These are phyloP conservation scores for Coemansia sp. DNA, from an alignment of 192 early-diverging fungal genomes.

Conservation along the genomic window DNA sequence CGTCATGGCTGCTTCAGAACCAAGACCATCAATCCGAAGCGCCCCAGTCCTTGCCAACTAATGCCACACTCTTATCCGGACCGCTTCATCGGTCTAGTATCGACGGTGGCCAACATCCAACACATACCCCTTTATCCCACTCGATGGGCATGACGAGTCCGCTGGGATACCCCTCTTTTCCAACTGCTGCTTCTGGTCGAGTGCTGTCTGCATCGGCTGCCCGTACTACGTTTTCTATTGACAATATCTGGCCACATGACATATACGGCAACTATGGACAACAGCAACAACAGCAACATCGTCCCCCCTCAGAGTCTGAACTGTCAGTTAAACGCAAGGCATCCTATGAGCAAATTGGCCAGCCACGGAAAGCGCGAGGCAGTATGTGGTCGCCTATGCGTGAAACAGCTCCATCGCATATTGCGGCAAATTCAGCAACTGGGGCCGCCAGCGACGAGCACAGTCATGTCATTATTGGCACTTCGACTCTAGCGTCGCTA, in stretches of 20 bases:
- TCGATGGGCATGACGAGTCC: not conserved
- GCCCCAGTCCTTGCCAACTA: not conserved
- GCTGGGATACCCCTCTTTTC: not conserved
- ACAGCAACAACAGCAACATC: conserved; percentile 4
- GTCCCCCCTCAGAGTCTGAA: conserved; percentile 42
- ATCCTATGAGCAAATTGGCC: conserved; percentile 32
- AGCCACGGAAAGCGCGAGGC: conserved; percentile 40
- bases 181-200: not conserved
- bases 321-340: conserved; percentile 50
- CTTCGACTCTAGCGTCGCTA: not conserved
- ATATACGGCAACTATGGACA: conserved; percentile 1
- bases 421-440: not conserved
- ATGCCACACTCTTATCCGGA: not conserved
- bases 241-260: not conserved
- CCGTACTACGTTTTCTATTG: not conserved
- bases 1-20: conserved; percentile 50
- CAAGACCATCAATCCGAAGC: conserved; percentile 25
- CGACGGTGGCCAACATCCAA: not conserved
- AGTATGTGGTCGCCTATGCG: conserved; percentile 29
- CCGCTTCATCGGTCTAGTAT: not conserved
- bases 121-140: not conserved
- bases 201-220: not conserved
- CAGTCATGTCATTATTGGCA: not conserved
- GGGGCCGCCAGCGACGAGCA: not conserved
- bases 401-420: conserved; percentile 8